Percentiles rank a stretch among this genome's conserved stretches.
These are phyloP conservation scores for Cryphonectria japonica DNA, from an alignment of 2,329 filamentous ascomycete genomes.

Conservation along the genomic window DNA sequence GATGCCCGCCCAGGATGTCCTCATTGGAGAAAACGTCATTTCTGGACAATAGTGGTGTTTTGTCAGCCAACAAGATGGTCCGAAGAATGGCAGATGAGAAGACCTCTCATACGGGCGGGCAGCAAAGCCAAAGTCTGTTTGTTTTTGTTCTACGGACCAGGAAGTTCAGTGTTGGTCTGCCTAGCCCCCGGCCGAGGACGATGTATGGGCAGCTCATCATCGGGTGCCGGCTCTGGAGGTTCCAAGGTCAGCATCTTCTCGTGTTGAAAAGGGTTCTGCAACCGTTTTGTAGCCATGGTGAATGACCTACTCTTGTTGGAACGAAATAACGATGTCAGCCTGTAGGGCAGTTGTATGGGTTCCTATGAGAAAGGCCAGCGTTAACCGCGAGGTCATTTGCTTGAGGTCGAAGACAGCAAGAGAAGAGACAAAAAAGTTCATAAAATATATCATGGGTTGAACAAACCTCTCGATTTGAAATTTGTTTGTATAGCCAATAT, in stretches of 20 bases:
- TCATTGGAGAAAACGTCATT: slow-evolving; percentile 9
- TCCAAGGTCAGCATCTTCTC: not conserved
- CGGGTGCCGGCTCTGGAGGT: not conserved
- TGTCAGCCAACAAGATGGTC: not conserved
- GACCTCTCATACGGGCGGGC: not conserved
- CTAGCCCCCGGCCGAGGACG: not conserved
- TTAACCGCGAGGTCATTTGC: not conserved
- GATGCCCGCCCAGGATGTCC: slow-evolving; percentile 14
- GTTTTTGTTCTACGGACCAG: not conserved
- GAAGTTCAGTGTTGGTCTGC: not conserved
- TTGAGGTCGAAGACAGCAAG: not conserved
- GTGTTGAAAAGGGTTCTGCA: not conserved
- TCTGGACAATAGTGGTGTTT: not conserved
- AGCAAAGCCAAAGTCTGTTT: not conserved
- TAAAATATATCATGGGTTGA: not conserved
- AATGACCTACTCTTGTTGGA: slow-evolving; percentile 12
- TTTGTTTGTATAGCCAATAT: not conserved
- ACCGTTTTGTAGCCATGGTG: not conserved
- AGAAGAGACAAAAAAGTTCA: not conserved
- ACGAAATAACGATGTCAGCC: not conserved
- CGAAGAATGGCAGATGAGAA: not conserved
- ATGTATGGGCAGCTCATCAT: not conserved
- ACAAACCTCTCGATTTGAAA: slow-evolving; percentile 4
- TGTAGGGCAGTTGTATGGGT: slow-evolving; percentile 3
- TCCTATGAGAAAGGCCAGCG: not conserved